Percentiles rank a stretch among this genome's conserved stretches.
These are phyloP conservation scores for Pluteus cervinus DNA, from an alignment of 768 basidiomycete species.

Conservation along the genomic window DNA sequence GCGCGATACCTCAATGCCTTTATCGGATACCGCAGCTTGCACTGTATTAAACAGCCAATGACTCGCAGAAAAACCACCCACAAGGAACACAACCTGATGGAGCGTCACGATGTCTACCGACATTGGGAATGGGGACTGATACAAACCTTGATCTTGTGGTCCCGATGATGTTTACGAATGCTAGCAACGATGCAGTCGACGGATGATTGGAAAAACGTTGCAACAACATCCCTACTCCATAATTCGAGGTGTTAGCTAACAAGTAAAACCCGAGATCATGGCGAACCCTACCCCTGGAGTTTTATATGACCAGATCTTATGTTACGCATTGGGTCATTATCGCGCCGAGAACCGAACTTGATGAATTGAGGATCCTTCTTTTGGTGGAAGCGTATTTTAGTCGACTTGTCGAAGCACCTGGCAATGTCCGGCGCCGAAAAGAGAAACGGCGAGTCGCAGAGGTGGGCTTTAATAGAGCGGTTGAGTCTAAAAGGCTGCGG, in stretches of 20 bases:
- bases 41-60: constrained; percentile 34
- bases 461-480: no score
- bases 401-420: constrained; percentile 30
- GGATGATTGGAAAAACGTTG: constrained; percentile 15
- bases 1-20: constrained; percentile 17
- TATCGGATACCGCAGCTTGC: constrained; percentile 19
- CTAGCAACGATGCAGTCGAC: constrained; percentile 9
- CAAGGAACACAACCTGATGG: constrained; percentile 25
- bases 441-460: no score
- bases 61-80: constrained; percentile 43
- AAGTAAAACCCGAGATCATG: no score
- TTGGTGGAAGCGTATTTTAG: constrained; percentile 33
- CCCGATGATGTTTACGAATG: constrained; percentile 3
- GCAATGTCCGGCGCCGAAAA: no score
- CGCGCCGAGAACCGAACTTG: constrained; percentile 31
- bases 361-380: constrained; percentile 30
- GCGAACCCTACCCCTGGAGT: constrained; percentile 22
- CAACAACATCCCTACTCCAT: constrained; percentile 10
- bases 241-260: not conserved
- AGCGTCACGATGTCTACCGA: no score
- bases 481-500: no score
- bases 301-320: constrained; percentile 36
- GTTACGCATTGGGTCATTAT: constrained; percentile 26
- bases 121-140: no score
- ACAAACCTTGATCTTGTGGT: no score